A percentile compares a stretch with the other conserved stretches of the same genome.
phyloP scores from a whole-genome alignment of 108 stramenopile genomes.

The Cyclotella atomus region DNA sequence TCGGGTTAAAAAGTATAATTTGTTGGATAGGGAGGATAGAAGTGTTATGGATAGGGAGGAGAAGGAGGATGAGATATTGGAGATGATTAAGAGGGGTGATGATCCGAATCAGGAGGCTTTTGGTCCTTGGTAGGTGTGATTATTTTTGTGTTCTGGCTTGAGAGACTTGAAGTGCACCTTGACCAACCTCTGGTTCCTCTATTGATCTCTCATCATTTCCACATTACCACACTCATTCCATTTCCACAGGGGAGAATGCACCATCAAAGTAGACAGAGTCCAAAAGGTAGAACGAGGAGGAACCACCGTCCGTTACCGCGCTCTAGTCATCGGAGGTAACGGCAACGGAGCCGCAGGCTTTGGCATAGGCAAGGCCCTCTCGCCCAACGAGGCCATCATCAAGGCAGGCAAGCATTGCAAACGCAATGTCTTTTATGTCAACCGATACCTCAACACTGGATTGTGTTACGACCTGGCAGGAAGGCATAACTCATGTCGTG shows the following conservation, averaged over 20 bases:
- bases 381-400: conserved; percentile 82
- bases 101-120: conserved; percentile 57
- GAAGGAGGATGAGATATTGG: conserved; percentile 48
- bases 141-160: conserved; percentile 9
- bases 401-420: conserved; percentile 77
- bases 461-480: conserved; percentile 84
- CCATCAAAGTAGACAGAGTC: conserved; percentile 83
- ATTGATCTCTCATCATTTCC: too few relatives aligned
- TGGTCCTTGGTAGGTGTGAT: conserved; percentile 60
- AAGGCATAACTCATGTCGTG: conserved; percentile 90
- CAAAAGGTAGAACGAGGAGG: conserved; percentile 94
- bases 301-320: conserved; percentile 88
- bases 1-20: conserved; percentile 29
- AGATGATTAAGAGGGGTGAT: conserved; percentile 51
- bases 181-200: too few relatives aligned
- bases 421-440: conserved; percentile 91
- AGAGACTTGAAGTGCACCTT: background rate
- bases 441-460: conserved; percentile 77
- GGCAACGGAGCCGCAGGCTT: conserved; percentile 95
- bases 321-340: conserved; percentile 94
- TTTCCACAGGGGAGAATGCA: conserved; percentile 74
- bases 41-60: conserved; percentile 52
- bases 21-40: conserved; percentile 36
- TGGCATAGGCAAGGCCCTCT: conserved; percentile 91
- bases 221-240: too few relatives aligned